A percentile compares a stretch with the other conserved stretches of the same genome.
phyloP scores from a whole-genome alignment of 2,329 filamentous ascomycete genomes.

The Ilyonectria destructans region DNA sequence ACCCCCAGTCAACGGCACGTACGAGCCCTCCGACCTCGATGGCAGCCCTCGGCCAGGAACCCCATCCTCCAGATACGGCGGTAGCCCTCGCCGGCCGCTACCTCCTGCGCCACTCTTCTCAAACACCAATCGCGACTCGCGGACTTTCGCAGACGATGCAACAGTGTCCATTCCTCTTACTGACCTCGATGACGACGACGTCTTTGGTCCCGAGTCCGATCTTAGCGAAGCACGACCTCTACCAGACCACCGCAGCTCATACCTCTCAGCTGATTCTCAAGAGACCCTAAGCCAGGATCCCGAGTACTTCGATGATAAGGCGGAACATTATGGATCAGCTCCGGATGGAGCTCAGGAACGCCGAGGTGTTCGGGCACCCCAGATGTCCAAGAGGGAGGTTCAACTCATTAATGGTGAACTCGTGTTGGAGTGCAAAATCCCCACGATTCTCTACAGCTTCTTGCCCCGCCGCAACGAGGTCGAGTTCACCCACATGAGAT shows the following conservation, averaged over 20 bases:
- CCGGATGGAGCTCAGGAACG: slow-evolving; percentile 90
- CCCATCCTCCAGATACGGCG: slow-evolving; percentile 89
- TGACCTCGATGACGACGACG: slow-evolving; percentile 75
- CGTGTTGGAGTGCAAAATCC: slow-evolving; percentile 98
- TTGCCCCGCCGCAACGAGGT: slow-evolving; percentile 92
- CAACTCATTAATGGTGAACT: slow-evolving; percentile 97
- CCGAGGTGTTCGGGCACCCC: slow-evolving; percentile 87
- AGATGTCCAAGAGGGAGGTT: slow-evolving; percentile 95
- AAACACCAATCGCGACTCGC: slow-evolving; percentile 65
- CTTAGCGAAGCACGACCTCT: slow-evolving; percentile 68
- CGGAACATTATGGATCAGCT: slow-evolving; percentile 89
- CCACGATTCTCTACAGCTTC: slow-evolving; percentile 98
- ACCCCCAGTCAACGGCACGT: slow-evolving; percentile 79
- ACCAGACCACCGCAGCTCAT: slow-evolving; percentile 70
- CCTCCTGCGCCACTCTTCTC: slow-evolving; percentile 92
- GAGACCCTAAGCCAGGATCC: slow-evolving; percentile 68
- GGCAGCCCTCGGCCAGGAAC: slow-evolving; percentile 93
- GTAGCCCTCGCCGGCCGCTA: slow-evolving; percentile 88
- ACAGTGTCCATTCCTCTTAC: slow-evolving; percentile 81
- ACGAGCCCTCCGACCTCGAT: slow-evolving; percentile 91
- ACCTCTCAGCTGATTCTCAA: slow-evolving; percentile 66
- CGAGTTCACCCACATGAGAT: slow-evolving; percentile 99
- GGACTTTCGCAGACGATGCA: slow-evolving; percentile 75
- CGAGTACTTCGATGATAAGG: slow-evolving; percentile 67
- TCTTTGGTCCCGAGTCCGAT: slow-evolving; percentile 78